phyloP scores from a whole-genome alignment of 2,329 filamentous ascomycete species.

The Xylogone sp. region DNA sequence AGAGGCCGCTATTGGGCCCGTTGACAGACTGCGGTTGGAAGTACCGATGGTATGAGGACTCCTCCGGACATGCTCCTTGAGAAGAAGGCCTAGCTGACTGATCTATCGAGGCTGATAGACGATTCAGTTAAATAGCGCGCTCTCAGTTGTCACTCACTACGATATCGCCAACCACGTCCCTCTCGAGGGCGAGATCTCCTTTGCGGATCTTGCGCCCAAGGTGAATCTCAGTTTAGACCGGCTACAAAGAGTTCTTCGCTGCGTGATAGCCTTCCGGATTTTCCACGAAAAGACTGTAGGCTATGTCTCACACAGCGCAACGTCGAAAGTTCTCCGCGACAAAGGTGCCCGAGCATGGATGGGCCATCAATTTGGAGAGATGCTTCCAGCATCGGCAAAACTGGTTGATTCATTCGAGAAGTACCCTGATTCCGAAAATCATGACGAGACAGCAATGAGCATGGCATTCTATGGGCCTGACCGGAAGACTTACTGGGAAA shows the following conservation, averaged over 20 bases:
- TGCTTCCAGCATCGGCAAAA: not conserved
- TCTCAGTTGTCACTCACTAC: conserved; percentile 16
- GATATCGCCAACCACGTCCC: conserved; percentile 15
- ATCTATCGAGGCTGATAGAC: too few species aligned
- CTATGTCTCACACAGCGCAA: conserved; percentile 16
- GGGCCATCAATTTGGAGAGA: conserved; percentile 1
- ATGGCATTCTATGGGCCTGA: conserved; percentile 3
- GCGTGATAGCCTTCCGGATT: conserved; percentile 17
- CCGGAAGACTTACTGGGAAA: conserved; percentile 5
- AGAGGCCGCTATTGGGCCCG: too few species aligned
- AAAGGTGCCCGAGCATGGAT: not conserved
- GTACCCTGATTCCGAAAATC: conserved; percentile 6
- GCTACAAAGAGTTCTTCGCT: conserved; percentile 14
- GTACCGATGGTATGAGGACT: too few species aligned
- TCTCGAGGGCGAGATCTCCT: conserved; percentile 14
- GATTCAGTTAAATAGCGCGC: too few species aligned
- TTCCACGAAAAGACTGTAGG: conserved; percentile 17
- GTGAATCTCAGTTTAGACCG: conserved; percentile 10
- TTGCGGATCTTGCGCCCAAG: conserved; percentile 14
- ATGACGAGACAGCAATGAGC: conserved; percentile 4
- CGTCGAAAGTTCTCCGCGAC: conserved; percentile 16
- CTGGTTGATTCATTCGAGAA: conserved; percentile 5
- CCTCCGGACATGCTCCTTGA: too few species aligned
- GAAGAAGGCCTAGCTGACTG: too few species aligned
- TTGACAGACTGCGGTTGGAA: too few species aligned